Percentiles rank a stretch among this genome's conserved stretches.
Conservation (phyloP, 495 filamentous ascomycete species). For the Xylaria telfairii region DNA sequence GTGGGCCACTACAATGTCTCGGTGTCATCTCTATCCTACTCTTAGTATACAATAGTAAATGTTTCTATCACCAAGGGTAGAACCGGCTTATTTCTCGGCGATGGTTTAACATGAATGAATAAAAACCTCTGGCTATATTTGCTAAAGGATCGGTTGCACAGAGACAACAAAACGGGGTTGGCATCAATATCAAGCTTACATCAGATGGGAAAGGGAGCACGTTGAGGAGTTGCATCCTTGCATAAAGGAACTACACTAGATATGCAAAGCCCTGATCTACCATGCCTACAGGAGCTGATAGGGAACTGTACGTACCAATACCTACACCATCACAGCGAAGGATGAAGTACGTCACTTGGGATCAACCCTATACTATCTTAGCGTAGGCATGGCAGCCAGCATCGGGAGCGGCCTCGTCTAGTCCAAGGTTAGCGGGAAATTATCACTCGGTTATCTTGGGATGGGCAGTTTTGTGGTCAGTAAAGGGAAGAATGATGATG, state of each 20-base stretch:
- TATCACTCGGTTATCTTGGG: not conserved
- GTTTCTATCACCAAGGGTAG: constrained; percentile 1
- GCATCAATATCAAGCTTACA: not conserved
- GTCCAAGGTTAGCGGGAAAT: not conserved
- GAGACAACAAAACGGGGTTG: not conserved
- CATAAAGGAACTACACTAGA: not conserved
- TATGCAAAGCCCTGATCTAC: not conserved
- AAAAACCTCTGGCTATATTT: not conserved
- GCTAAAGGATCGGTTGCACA: not conserved
- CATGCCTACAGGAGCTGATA: not conserved
- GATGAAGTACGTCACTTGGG: not conserved
- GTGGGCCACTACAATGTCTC: not conserved
- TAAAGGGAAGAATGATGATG: not conserved
- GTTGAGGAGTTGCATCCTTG: constrained; percentile 13
- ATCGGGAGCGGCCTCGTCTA: not conserved
- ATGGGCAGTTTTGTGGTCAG: not conserved
- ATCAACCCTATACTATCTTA: not conserved
- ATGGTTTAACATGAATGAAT: not conserved
- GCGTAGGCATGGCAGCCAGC: not conserved
- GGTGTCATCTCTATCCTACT: not conserved
- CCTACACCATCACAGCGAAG: not conserved
- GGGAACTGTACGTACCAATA: not conserved
- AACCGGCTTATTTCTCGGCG: not conserved
- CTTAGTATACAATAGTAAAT: not conserved
- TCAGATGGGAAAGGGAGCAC: not conserved